Conservation (phyloP, 1,284 basidiomycete species). For the Cutaneotrichosporon sp. region DNA sequence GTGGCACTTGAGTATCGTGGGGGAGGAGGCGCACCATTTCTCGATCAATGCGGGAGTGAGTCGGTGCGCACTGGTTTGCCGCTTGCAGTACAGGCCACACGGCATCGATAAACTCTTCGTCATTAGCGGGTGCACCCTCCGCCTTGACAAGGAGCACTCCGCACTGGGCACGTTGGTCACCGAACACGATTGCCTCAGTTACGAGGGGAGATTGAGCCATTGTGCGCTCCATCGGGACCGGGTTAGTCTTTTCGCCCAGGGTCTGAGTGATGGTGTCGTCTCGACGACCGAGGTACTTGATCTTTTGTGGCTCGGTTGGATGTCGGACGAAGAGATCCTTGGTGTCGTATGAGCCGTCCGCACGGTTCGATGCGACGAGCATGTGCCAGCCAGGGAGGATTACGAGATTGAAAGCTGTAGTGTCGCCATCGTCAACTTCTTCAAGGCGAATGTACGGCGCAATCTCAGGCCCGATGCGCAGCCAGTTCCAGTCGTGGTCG, state of each 20-base stretch:
- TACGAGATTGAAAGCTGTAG: conserved; percentile 54
- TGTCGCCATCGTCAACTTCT: conserved; percentile 51
- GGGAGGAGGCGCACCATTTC: conserved; percentile 56
- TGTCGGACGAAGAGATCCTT: conserved; percentile 58
- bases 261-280: conserved; percentile 55
- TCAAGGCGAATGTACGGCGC: conserved; percentile 45
- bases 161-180: conserved; percentile 54
- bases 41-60: conserved; percentile 53
- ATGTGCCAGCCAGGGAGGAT: conserved; percentile 57
- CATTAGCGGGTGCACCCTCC: conserved; percentile 48
- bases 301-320: conserved; percentile 48
- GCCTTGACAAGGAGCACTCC: conserved; percentile 58
- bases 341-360: conserved; percentile 58
- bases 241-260: conserved; percentile 58
- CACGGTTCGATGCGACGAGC: conserved; percentile 55
- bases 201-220: conserved; percentile 50
- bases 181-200: conserved; percentile 57
- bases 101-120: conserved; percentile 46
- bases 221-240: conserved; percentile 48
- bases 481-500: conserved; percentile 61
- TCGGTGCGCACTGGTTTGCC: conserved; percentile 55
- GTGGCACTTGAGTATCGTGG: conserved; percentile 42
- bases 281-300: conserved; percentile 57
- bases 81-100: conserved; percentile 53
- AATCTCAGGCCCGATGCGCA: conserved; percentile 49